Evolutionary conservation across 805 yeast species (phyloP).

Genomic region (Lipomyces yamadae): DNA sequence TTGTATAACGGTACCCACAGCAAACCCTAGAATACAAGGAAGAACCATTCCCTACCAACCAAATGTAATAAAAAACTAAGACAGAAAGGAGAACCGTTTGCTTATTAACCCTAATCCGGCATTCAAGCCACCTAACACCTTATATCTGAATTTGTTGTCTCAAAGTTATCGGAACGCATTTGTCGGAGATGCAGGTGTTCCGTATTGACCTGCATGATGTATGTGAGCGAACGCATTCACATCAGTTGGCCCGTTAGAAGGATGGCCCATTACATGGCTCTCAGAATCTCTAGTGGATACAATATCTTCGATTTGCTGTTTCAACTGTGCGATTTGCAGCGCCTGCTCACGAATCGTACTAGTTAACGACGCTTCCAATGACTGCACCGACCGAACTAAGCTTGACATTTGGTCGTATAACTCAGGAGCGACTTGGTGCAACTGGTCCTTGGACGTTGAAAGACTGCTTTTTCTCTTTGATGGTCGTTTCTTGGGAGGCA

Average conservation of each 20-base stretch:
- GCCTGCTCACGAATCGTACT: slow-evolving; percentile 15
- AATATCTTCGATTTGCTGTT: slow-evolving; percentile 12
- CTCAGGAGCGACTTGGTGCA: slow-evolving; percentile 8
- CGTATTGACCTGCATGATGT: slow-evolving; percentile 4
- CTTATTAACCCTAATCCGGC: not conserved
- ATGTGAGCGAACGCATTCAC: slow-evolving; percentile 6
- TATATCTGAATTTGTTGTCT: not conserved
- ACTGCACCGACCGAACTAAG: slow-evolving; percentile 5
- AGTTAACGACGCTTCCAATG: slow-evolving; percentile 2
- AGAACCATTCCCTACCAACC: not conserved
- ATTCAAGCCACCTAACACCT: no score
- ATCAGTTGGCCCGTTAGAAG: not conserved
- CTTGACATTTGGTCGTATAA: slow-evolving; percentile 13
- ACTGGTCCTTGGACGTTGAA: not conserved
- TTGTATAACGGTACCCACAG: not conserved
- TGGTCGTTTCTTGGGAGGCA: slow-evolving; percentile 2
- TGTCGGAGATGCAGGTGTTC: slow-evolving; percentile 2
- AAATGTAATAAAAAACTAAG: not conserved
- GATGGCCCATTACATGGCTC: not conserved
- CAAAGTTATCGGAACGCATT: slow-evolving; percentile 4
- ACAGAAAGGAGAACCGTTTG: not conserved
- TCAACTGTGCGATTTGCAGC: slow-evolving; percentile 13
- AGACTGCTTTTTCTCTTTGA: not conserved
- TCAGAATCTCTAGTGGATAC: not conserved
- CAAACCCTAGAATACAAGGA: not conserved